These are phyloP conservation scores for Xylaria palmicola DNA, from an alignment of 495 filamentous ascomycete species.

Conservation along the genomic window DNA sequence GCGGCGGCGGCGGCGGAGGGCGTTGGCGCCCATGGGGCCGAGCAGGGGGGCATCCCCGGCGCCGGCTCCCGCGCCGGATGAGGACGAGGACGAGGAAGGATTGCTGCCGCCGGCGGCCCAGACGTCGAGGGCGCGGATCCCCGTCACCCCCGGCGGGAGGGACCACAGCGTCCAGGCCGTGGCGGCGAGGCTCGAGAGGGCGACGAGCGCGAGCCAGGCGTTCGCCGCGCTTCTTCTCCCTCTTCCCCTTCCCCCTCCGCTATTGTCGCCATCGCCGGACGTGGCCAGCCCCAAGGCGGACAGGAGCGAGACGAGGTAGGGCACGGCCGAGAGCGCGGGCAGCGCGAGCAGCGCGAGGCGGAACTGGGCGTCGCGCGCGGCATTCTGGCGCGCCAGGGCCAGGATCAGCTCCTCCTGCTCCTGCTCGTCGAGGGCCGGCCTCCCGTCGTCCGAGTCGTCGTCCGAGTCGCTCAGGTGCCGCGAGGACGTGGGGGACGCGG, in stretches of 20 bases:
- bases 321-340: conserved; percentile 48
- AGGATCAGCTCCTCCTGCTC: conserved; percentile 73
- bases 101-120: conserved; percentile 19
- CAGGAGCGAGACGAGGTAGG: conserved; percentile 56
- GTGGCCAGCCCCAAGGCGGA: conserved; percentile 19
- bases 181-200: conserved; percentile 56
- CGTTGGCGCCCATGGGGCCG: background rate
- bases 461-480: conserved; percentile 24
- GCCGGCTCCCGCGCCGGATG: too few species aligned
- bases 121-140: conserved; percentile 33
- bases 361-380: conserved; percentile 58
- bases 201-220: conserved; percentile 50
- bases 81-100: background rate
- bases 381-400: conserved; percentile 56
- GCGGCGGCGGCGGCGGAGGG: conserved; percentile 16
- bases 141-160: conserved; percentile 41
- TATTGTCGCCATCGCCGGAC: background rate
- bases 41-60: too few species aligned
- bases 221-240: conserved; percentile 9
- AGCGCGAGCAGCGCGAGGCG: conserved; percentile 56
- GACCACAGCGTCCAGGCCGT: conserved; percentile 54
- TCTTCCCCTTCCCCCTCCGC: background rate
- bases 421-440: conserved; percentile 28
- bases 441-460: conserved; percentile 64
- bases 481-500: conserved; percentile 34